These are phyloP conservation scores for Hypsizygus marmoreus DNA, from an alignment of 768 basidiomycete species.

Conservation along the genomic window DNA sequence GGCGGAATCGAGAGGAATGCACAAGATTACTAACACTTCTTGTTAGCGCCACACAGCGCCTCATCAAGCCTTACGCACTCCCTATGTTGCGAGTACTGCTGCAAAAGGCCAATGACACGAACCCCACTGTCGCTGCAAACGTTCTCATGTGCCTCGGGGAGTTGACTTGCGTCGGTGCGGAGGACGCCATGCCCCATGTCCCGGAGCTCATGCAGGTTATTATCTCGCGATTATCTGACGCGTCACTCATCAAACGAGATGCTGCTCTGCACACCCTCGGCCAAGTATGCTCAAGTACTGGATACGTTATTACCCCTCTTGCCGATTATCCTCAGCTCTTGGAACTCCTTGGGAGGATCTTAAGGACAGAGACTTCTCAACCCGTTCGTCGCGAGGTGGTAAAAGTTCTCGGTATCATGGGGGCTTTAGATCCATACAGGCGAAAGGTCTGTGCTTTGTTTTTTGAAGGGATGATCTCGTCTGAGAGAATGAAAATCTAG, in stretches of 20 bases:
- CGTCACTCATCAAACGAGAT: conserved; percentile 85
- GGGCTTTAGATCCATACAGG: conserved; percentile 93
- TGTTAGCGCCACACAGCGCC: conserved; percentile 86
- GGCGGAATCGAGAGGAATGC: conserved; percentile 88
- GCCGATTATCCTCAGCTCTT: conserved; percentile 90
- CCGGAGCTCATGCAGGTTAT: conserved; percentile 89
- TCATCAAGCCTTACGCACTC: conserved; percentile 94
- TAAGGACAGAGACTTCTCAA: conserved; percentile 76
- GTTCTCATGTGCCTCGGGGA: conserved; percentile 95
- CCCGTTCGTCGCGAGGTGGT: conserved; percentile 85
- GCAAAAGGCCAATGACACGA: conserved; percentile 83
- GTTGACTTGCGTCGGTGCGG: conserved; percentile 89
- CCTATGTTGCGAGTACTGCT: conserved; percentile 94
- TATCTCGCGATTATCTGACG: conserved; percentile 86
- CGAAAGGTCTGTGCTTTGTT: conserved; percentile 64
- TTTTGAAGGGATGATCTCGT: not conserved
- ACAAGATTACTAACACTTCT: conserved; percentile 87
- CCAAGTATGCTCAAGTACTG: conserved; percentile 93
- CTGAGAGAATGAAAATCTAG: conserved; percentile 39
- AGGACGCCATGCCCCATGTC: conserved; percentile 83
- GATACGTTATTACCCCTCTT: conserved; percentile 90
- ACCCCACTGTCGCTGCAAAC: conserved; percentile 87
- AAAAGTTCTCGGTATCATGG: conserved; percentile 93
- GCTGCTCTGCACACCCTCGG: conserved; percentile 94
- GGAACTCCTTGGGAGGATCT: conserved; percentile 79